Conservation (phyloP, 805 yeast species). For the Myxozyma sirexii region DNA sequence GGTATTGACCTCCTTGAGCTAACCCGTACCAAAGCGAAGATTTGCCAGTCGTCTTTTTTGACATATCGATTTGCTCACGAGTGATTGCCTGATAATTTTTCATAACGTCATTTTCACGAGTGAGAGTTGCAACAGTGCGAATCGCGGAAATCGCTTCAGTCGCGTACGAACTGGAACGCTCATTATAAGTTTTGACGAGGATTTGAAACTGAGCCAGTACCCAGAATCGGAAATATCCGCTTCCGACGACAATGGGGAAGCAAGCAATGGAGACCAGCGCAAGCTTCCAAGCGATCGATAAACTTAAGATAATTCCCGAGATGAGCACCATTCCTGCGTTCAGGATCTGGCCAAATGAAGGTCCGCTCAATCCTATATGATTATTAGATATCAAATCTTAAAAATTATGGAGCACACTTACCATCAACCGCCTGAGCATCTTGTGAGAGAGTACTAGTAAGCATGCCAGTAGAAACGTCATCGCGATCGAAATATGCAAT, state of each 20-base stretch:
- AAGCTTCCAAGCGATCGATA: slow-evolving; percentile 46
- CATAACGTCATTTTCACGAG: slow-evolving; percentile 47
- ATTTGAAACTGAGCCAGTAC: slow-evolving; percentile 43
- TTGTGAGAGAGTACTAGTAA: slow-evolving; percentile 45
- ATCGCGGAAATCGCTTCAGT: slow-evolving; percentile 46
- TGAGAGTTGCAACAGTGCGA: slow-evolving; percentile 47
- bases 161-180: slow-evolving; percentile 46
- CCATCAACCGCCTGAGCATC: slow-evolving; percentile 45
- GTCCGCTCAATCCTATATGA: slow-evolving; percentile 41
- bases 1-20: slow-evolving; percentile 45
- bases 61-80: slow-evolving; percentile 39
- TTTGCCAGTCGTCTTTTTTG: slow-evolving; percentile 37
- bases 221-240: slow-evolving; percentile 46
- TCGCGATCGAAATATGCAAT: slow-evolving; percentile 44
- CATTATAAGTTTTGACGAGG: slow-evolving; percentile 45
- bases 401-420: not conserved
- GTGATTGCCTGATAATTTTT: slow-evolving; percentile 40
- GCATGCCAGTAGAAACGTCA: slow-evolving; percentile 45
- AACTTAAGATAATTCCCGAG: slow-evolving; percentile 46
- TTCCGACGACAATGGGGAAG: slow-evolving; percentile 42
- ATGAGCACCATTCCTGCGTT: slow-evolving; percentile 44
- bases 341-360: slow-evolving; percentile 47
- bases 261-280: slow-evolving; percentile 48
- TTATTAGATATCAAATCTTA: not conserved
- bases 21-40: slow-evolving; percentile 44